Percentiles rank a stretch among this genome's conserved stretches.
Evolutionary conservation across 176 grass and related monocot genomes (phyloP).

Genomic region (Carex scoparia): DNA sequence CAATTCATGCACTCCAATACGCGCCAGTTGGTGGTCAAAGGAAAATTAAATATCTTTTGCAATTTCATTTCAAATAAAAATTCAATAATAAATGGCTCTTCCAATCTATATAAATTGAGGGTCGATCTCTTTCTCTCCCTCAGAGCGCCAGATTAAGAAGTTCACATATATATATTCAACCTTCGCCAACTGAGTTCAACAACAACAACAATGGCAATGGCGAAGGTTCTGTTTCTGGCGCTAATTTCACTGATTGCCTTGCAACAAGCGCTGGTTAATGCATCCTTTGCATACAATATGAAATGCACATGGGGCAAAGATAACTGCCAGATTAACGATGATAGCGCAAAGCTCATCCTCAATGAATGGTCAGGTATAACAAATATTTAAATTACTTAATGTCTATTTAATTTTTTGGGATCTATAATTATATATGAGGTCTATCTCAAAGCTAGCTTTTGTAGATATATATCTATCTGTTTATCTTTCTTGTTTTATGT

Average conservation of each 20-base stretch:
- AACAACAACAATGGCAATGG: background rate
- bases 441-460: background rate
- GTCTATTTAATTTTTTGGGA: background rate
- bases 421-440: background rate
- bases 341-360: slow-evolving; percentile 16
- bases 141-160: background rate
- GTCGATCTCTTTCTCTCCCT: background rate
- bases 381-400: background rate
- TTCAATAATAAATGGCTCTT: background rate
- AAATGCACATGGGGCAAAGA: slow-evolving; percentile 9
- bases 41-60: background rate
- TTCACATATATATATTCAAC: background rate
- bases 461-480: background rate
- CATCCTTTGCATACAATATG: background rate
- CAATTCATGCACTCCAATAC: slow-evolving; percentile 13
- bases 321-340: slow-evolving; percentile 9
- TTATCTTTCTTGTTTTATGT: background rate
- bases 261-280: slow-evolving; percentile 6
- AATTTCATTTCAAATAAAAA: background rate
- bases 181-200: background rate
- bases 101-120: slow-evolving; percentile 11
- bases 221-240: slow-evolving; percentile 3
- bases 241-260: slow-evolving; percentile 21
- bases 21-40: slow-evolving; percentile 8
- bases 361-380: slow-evolving; percentile 27